Conservation (phyloP, 164 flowering plant species). For the Litsea cubeba region DNA sequence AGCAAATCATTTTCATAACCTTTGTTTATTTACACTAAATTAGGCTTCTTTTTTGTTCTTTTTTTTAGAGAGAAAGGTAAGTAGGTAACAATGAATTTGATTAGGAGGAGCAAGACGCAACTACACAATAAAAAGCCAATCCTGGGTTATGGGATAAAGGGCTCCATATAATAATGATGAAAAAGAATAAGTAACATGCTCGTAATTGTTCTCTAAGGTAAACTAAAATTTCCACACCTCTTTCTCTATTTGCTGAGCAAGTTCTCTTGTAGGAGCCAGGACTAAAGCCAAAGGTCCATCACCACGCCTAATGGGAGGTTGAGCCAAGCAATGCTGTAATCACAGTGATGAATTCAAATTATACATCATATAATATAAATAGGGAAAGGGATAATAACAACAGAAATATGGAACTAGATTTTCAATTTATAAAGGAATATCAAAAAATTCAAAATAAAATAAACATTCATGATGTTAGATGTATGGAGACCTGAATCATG, state of each 20-base stretch:
- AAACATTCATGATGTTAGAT: neutral
- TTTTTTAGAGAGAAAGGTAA: too few relatives aligned
- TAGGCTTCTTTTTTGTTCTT: too few relatives aligned
- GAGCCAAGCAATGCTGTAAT: constrained; percentile 55
- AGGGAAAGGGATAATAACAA: neutral
- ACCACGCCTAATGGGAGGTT: constrained; percentile 46
- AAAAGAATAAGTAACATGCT: too few relatives aligned
- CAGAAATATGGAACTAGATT: neutral
- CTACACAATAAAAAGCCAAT: too few relatives aligned
- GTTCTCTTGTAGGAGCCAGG: constrained; percentile 70
- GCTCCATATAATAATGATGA: too few relatives aligned
- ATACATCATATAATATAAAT: neutral
- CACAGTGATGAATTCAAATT: neutral
- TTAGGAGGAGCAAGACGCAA: too few relatives aligned
- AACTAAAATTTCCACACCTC: constrained; percentile 21
- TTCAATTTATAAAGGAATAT: neutral
- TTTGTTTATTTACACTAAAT: too few relatives aligned
- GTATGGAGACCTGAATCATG: constrained; percentile 51
- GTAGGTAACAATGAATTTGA: too few relatives aligned
- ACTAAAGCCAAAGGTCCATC: constrained; percentile 63
- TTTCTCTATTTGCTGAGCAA: constrained; percentile 59
- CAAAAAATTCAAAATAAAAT: neutral
- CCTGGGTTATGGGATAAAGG: too few relatives aligned
- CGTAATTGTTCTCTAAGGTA: too few relatives aligned
- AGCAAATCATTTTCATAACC: too few relatives aligned